These are phyloP conservation scores for Uronychia setigera DNA, from an alignment of 73 alveolate species.

Conservation along the genomic window DNA sequence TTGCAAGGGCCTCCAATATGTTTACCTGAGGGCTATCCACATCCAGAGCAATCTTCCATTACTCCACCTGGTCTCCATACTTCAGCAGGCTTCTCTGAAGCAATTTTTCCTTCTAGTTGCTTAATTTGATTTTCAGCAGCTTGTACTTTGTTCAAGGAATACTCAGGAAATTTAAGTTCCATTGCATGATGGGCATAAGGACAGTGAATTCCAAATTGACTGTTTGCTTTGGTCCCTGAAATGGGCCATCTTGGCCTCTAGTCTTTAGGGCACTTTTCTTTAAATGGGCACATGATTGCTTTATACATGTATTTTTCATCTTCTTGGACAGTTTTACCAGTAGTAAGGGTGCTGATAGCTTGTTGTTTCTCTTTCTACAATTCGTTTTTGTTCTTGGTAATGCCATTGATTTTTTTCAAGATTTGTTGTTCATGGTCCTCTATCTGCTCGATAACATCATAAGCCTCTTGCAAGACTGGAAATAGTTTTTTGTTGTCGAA, in stretches of 20 bases:
- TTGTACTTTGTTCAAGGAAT: slow-evolving; percentile 9
- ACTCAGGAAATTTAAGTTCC: slow-evolving; percentile 67
- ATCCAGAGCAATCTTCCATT: slow-evolving; percentile 21
- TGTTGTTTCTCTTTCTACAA: background rate
- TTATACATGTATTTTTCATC: slow-evolving; percentile 14
- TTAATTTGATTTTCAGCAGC: slow-evolving; percentile 21
- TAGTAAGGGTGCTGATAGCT: background rate
- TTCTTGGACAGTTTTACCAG: background rate
- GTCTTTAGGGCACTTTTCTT: slow-evolving; percentile 69
- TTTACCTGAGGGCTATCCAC: slow-evolving; percentile 2
- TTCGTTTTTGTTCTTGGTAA: background rate
- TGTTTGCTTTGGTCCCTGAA: slow-evolving; percentile 30
- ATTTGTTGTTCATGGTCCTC: slow-evolving; percentile 11
- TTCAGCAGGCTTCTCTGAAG: slow-evolving; percentile 25
- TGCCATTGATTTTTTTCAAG: background rate
- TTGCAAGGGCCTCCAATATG: slow-evolving; percentile 34
- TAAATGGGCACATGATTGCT: slow-evolving; percentile 80
- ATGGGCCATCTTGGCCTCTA: slow-evolving; percentile 70
- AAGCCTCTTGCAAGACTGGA: slow-evolving; percentile 51
- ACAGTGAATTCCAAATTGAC: slow-evolving; percentile 64
- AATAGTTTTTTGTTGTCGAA: slow-evolving; percentile 48
- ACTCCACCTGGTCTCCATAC: slow-evolving; percentile 38
- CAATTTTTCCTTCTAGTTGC: slow-evolving; percentile 8
- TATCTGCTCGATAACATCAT: slow-evolving; percentile 26
- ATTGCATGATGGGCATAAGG: slow-evolving; percentile 72